Percentiles rank a stretch among this genome's conserved stretches.
Conservation (phyloP, 441 rosid species). For the Populus hybrid region DNA sequence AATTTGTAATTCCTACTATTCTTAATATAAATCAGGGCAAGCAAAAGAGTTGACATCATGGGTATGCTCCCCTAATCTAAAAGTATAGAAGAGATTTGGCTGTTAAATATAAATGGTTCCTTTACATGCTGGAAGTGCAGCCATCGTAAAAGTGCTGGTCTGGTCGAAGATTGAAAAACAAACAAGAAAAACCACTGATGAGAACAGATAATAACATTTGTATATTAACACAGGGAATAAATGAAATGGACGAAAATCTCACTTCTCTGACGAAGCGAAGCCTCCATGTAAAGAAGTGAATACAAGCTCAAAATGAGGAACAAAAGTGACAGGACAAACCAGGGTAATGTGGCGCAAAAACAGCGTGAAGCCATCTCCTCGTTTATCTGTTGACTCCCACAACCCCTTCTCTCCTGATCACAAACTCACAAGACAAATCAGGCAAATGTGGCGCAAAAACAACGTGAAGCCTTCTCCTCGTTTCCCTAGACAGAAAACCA, state of each 20-base stretch:
- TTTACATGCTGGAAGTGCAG: background rate
- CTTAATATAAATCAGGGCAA: background rate
- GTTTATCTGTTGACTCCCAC: constrained; percentile 37
- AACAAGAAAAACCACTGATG: background rate
- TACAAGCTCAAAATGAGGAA: background rate
- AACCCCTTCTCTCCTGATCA: constrained; percentile 56
- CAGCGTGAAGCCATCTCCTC: background rate
- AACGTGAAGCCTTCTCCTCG: constrained; percentile 51
- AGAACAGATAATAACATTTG: no score
- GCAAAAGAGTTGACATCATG: background rate
- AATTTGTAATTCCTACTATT: background rate
- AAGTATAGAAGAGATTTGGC: background rate
- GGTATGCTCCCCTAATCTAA: background rate
- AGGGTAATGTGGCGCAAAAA: background rate
- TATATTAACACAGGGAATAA: background rate
- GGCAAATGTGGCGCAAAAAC: constrained; percentile 81
- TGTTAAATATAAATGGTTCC: background rate
- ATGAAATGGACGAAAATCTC: background rate
- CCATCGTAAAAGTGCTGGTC: background rate
- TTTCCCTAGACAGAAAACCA: constrained; percentile 18
- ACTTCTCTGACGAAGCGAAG: background rate
- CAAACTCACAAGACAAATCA: constrained; percentile 53
- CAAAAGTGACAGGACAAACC: no score
- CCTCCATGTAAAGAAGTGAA: background rate
- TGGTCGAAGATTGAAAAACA: background rate